Percentiles rank a stretch among this genome's conserved stretches.
phyloP scores from a whole-genome alignment of 441 rosid genomes.

The Cnidoscolus chayamansa region DNA sequence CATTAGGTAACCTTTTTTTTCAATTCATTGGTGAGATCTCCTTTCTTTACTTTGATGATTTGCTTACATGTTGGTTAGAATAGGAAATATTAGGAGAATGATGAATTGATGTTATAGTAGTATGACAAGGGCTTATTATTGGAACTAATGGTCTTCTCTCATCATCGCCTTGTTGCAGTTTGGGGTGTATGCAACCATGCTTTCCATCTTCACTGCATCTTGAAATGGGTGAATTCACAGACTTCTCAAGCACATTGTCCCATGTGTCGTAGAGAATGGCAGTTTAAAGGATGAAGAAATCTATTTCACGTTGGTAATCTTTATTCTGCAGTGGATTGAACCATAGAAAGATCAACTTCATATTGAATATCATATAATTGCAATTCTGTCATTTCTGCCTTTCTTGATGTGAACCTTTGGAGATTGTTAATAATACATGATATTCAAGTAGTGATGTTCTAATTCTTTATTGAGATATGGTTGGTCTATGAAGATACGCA shows the following conservation, averaged over 20 bases:
- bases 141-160: background rate
- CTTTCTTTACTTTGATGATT: background rate
- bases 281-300: conserved; percentile 20
- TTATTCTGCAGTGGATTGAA: no score
- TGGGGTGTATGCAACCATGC: conserved; percentile 91
- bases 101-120: background rate
- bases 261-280: conserved; percentile 85
- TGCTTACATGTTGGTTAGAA: background rate
- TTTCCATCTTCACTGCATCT: conserved; percentile 83
- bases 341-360: no score
- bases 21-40: background rate
- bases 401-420: no score
- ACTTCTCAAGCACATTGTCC: conserved; percentile 80
- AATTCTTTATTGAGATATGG: no score
- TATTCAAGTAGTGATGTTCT: no score
- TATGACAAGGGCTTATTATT: background rate
- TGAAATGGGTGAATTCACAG: conserved; percentile 48
- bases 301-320: background rate
- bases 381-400: no score
- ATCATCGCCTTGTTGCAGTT: conserved; percentile 34
- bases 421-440: no score
- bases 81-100: background rate
- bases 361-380: no score
- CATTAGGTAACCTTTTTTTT: background rate
- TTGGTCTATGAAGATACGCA: no score